Conservation (phyloP, 1,284 basidiomycete genomes). For the Ustilago loliicola region DNA sequence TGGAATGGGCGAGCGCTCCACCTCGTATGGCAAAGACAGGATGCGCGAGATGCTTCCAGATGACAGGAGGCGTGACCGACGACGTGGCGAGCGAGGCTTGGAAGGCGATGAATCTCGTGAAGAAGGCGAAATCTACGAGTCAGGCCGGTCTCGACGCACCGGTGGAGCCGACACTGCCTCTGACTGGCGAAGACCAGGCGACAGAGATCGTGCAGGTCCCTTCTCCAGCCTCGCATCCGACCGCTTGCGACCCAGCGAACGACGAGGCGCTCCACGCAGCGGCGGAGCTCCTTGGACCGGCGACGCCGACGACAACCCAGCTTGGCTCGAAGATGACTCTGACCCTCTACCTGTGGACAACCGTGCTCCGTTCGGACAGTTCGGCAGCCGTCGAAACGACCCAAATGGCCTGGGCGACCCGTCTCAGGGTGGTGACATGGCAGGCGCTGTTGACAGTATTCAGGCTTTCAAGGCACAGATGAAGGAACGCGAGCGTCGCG, state of each 20-base stretch:
- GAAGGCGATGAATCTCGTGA: slow-evolving; percentile 50
- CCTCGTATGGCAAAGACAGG: slow-evolving; percentile 49
- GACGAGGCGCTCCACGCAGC: slow-evolving; percentile 35
- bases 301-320: slow-evolving; percentile 84
- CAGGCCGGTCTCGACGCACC: slow-evolving; percentile 48
- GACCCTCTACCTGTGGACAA: slow-evolving; percentile 49
- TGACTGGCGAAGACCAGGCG: slow-evolving; percentile 53
- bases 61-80: slow-evolving; percentile 42
- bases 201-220: slow-evolving; percentile 43
- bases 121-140: slow-evolving; percentile 55
- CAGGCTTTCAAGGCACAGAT: slow-evolving; percentile 90
- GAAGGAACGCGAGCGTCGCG: slow-evolving; percentile 82
- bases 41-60: slow-evolving; percentile 48
- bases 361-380: slow-evolving; percentile 50
- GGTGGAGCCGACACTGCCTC: slow-evolving; percentile 50
- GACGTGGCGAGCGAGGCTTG: slow-evolving; percentile 41
- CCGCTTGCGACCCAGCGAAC: slow-evolving; percentile 42
- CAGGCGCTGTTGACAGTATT: slow-evolving; percentile 77
- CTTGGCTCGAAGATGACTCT: slow-evolving; percentile 88
- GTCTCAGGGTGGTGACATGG: slow-evolving; percentile 27
- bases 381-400: slow-evolving; percentile 69
- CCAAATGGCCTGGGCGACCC: slow-evolving; percentile 22
- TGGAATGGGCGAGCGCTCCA: slow-evolving; percentile 49
- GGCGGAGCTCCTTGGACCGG: slow-evolving; percentile 55
- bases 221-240: slow-evolving; percentile 44